Evolutionary conservation across 805 yeast species (phyloP), one percentile per base, ranked within the genome.

Genomic region (Suhomyces kilbournensis): DNA sequence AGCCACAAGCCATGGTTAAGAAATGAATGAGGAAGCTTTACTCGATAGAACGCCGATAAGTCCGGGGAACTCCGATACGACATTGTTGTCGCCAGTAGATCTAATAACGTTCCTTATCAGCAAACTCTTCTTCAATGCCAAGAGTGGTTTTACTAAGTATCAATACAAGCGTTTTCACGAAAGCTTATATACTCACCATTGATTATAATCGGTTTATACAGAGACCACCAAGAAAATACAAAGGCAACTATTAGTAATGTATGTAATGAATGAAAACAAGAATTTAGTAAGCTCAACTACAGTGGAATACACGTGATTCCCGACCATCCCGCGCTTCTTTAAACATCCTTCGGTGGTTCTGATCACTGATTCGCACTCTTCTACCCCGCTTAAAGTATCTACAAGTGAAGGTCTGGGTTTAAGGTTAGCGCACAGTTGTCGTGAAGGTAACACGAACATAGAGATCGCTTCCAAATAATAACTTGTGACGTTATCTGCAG

Each of bases 131-230:
- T 28, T 54, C 14, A 50, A 46, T 34, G 51, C 53, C 9, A 20
- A 22, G 12, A 49, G 56, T 9, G 60, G 55, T 7, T 39, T 54
- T 10, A 48, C 45, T 14, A 54, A 58, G 60, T 22, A 35, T 38
- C 23, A 12, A 28, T 28, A n/a, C 32, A 28, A 28, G n/a, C 32
- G 28, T 28, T 28, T 28, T 10, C 12, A 12, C 32, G 32, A 28
- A 28, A 12, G n/a, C 6, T 28, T 28, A 12, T 28, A 28, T 28
- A 28, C 32, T 12, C 32, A 10, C 32, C 32, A 28, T 12, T 26
- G 30, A 28, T 12, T 28, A 28, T 28, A 28, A 28, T 12, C 32
- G 12, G 32, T 5, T 12, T 28, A 12, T 6, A 12, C n/a, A 10
- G 32, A 28, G 32, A n/a, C 32, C 32, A 28, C n/a, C 32, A 28